Base-by-base conservation (phyloP, 148 eudicot species). In the Vaccinium myrtillus region DNA sequence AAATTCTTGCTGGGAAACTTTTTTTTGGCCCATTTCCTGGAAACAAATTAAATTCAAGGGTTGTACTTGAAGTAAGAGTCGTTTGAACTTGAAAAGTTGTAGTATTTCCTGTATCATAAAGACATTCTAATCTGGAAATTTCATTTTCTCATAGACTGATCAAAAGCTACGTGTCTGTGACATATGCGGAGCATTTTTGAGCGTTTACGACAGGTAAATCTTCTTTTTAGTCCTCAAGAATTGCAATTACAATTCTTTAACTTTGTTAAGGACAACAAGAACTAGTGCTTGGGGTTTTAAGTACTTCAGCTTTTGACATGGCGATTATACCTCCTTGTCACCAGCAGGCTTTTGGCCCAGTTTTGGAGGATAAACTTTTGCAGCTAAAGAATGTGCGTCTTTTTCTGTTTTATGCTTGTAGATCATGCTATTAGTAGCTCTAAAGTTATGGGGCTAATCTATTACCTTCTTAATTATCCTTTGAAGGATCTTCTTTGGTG, bases 81-180 rank as follows among this genome's bases (percentile, higher is more conserved):
- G 19, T 81, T 27, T 81, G 73, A 43, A 43, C 49, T 43, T 18
- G 15, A 25, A 25, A 67, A 67, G 3, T 15, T 81, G 49, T 8
- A 16, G 12, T 50, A 8, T 65, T 65, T 23, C 32, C 23, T 55
- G 25, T 36, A 59, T 36, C 27, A 39, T 21, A 36, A 46, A 13
- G 14, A 63, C 48, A 69, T 76, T 76, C 84, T 82, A 46, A 75
- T 75, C 9, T 76, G 69, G 25, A 65, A 67, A 70, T 70, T 81
- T 86, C 83, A 85, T 82, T 46, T 74, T 56, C 78, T 19, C 48
- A 85, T 90, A 96, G 99, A 96, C 99, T 86, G 98, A 96, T 91
- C 98, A 96, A 91, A 96, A 96, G 93, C 91, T 96, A 74, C 99
- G 99, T 84, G 99, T 96, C 77, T 96, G 99, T 85, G 98, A 96